A percentile compares a stretch with the other conserved stretches of the same genome.
Evolutionary conservation across 1,284 basidiomycete species (phyloP).

Genomic region (Sanghuangporus baumii): DNA sequence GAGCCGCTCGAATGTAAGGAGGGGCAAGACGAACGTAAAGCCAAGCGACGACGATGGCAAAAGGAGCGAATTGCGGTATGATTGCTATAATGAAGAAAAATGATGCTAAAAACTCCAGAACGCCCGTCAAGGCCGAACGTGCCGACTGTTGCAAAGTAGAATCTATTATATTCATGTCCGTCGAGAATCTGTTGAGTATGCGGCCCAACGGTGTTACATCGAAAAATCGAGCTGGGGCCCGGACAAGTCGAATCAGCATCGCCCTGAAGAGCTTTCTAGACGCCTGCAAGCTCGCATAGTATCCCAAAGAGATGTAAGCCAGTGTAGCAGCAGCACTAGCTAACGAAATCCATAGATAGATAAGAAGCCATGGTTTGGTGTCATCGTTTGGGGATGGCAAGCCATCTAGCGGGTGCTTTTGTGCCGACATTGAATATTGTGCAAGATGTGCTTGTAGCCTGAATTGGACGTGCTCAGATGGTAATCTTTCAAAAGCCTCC

Average conservation of each 20-base stretch:
- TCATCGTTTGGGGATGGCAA: conserved; percentile 53
- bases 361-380: conserved; percentile 60
- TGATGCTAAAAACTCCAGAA: conserved; percentile 60
- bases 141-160: conserved; percentile 54
- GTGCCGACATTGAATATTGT: conserved; percentile 27
- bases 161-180: conserved; percentile 75
- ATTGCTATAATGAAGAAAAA: conserved; percentile 60
- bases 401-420: conserved; percentile 27
- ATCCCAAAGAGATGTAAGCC: conserved; percentile 54
- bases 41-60: conserved; percentile 65
- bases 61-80: conserved; percentile 64
- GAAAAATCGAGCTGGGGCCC: conserved; percentile 62
- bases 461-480: neutral
- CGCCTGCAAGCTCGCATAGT: conserved; percentile 61
- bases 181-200: conserved; percentile 75
- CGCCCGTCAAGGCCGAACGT: conserved; percentile 47
- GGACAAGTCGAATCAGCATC: conserved; percentile 48
- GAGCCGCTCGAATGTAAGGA: conserved; percentile 60
- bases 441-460: conserved; percentile 22
- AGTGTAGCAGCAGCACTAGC: conserved; percentile 49
- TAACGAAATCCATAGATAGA: conserved; percentile 58
- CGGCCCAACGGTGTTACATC: conserved; percentile 66
- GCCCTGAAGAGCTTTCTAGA: conserved; percentile 52
- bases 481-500: conserved; percentile 47
- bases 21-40: conserved; percentile 69